phyloP scores from a whole-genome alignment of 2,329 filamentous ascomycete genomes.

The Fusarium armeniacum region DNA sequence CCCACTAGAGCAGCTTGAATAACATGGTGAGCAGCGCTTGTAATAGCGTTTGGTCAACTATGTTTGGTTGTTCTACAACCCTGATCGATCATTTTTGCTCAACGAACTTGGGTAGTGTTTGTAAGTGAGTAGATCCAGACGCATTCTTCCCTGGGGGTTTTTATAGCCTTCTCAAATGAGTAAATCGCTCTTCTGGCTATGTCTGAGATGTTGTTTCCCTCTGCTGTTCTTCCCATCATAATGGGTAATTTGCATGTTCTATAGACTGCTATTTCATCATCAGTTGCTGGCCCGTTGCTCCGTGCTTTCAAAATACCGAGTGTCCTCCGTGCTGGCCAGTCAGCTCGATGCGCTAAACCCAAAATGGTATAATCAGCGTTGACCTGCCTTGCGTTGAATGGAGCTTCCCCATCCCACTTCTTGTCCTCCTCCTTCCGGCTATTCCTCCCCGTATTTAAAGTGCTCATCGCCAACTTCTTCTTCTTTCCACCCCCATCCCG shows the following conservation, averaged over 20 bases:
- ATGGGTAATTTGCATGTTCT: background rate
- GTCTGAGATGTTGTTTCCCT: background rate
- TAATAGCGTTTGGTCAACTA: background rate
- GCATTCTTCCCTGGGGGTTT: no score
- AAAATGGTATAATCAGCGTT: slow-evolving; percentile 17
- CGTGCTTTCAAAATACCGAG: slow-evolving; percentile 44
- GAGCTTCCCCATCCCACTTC: slow-evolving; percentile 34
- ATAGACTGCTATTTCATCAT: background rate
- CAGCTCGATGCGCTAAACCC: slow-evolving; percentile 35
- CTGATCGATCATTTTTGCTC: background rate
- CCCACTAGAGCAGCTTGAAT: background rate
- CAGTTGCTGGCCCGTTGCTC: slow-evolving; percentile 22
- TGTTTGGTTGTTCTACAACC: background rate
- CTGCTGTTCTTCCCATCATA: background rate
- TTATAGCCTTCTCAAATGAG: background rate
- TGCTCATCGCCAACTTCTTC: slow-evolving; percentile 46
- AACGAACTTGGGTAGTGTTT: background rate
- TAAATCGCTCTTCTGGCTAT: background rate
- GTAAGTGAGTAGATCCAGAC: slow-evolving; percentile 5
- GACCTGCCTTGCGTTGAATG: slow-evolving; percentile 27
- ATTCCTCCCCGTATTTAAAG: slow-evolving; percentile 47
- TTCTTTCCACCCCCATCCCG: slow-evolving; percentile 41
- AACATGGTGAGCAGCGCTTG: background rate
- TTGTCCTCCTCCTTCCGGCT: slow-evolving; percentile 35
- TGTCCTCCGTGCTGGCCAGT: slow-evolving; percentile 40